Evolutionary conservation across 106 monocot species (phyloP).

Genomic region (Ottelia alismoides): DNA sequence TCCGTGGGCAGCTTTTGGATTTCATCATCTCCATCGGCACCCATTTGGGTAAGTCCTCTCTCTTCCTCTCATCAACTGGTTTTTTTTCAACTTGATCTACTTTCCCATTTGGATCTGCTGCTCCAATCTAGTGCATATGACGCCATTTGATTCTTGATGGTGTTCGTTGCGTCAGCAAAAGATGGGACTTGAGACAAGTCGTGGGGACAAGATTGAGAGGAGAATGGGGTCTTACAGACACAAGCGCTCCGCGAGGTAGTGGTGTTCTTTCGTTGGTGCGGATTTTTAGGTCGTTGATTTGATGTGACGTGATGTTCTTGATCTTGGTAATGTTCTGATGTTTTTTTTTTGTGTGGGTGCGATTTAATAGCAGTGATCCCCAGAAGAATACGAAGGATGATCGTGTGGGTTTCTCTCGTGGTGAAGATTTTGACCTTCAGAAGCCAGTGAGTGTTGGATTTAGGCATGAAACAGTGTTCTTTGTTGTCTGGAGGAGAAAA

Average conservation of each 20-base stretch:
- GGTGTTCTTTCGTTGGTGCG: background rate
- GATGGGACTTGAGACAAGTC: no score
- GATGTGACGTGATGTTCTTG: background rate
- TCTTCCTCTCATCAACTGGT: no score
- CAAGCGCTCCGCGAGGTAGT: conserved; percentile 64
- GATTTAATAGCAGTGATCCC: conserved; percentile 28
- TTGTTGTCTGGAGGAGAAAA: background rate
- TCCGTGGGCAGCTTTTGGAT: no score
- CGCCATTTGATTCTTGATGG: no score
- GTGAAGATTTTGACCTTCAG: conserved; percentile 17
- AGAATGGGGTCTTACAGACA: conserved; percentile 24
- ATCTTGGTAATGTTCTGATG: background rate
- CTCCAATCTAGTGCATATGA: no score
- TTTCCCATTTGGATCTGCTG: conserved; percentile 9
- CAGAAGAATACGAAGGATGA: conserved; percentile 15
- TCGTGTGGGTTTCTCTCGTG: conserved; percentile 16
- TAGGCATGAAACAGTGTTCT: background rate
- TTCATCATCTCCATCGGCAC: no score
- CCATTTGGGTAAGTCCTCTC: no score
- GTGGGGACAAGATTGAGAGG: no score
- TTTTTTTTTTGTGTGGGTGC: background rate
- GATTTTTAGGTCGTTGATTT: background rate
- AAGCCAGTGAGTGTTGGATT: conserved; percentile 25
- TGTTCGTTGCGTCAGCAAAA: conserved; percentile 11
- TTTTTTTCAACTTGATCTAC: conserved; percentile 6